phyloP scores from a whole-genome alignment of 495 filamentous ascomycete species.

The Penicillium egyptiacum region DNA sequence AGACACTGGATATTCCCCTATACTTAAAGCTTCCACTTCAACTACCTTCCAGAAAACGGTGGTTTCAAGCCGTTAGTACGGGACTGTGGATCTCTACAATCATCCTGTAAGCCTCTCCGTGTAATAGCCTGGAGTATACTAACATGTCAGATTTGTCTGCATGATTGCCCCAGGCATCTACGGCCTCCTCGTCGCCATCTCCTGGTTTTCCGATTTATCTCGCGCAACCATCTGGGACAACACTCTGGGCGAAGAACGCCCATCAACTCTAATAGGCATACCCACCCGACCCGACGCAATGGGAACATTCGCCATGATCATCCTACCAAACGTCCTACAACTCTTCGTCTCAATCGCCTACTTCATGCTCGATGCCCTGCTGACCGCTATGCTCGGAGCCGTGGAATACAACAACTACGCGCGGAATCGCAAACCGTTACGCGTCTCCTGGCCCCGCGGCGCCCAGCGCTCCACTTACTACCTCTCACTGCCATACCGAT shows the following conservation, averaged over 20 bases:
- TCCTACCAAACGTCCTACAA: slow-evolving; percentile 42
- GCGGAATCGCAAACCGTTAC: slow-evolving; percentile 32
- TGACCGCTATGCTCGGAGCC: slow-evolving; percentile 42
- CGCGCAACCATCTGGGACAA: not conserved
- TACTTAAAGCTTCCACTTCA: not conserved
- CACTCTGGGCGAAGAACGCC: not conserved
- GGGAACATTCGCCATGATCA: not conserved
- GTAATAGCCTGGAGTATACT: no score
- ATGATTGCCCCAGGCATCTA: not conserved
- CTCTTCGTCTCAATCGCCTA: slow-evolving; percentile 45
- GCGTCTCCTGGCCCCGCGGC: slow-evolving; percentile 43
- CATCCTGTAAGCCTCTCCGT: no score
- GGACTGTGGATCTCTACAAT: not conserved
- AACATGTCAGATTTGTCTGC: not conserved
- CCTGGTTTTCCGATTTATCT: not conserved
- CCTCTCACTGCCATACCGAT: slow-evolving; percentile 42
- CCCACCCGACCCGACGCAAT: not conserved
- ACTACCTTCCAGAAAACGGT: not conserved
- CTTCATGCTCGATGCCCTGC: slow-evolving; percentile 36
- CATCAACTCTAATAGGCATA: not conserved
- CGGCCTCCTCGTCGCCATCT: not conserved
- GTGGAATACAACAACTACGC: slow-evolving; percentile 37
- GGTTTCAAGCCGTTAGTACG: not conserved
- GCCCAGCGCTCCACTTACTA: slow-evolving; percentile 47
- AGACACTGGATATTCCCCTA: no score